Evolutionary conservation across 352 stramenopile genomes (phyloP), one percentile per base, ranked within the genome.

Genomic region (Peronospora belbahrii): DNA sequence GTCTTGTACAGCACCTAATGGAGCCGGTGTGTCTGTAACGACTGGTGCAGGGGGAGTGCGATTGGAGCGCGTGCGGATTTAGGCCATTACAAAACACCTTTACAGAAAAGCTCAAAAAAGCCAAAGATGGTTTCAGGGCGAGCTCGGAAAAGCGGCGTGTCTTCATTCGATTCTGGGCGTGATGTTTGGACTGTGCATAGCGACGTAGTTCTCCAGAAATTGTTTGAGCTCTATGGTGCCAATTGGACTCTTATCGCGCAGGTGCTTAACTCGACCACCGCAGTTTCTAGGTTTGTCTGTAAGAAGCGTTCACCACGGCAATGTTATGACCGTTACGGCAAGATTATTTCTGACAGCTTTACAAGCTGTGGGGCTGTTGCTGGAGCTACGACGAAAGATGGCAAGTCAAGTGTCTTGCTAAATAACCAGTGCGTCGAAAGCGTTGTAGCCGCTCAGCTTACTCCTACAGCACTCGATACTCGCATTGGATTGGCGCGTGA

Each of bases 241-340:
- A 94, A 94, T 36, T 94, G 83, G 83, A 88, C 77, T 36, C 66
- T 94, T 9, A 88, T 94, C 25, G 75, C 83, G 4, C 80, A 94
- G 38, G 77, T 90, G 25, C 74, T 92, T 36, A 90, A 90, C 38
- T 71, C 75, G 42, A 58, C 78, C 17, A 83, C 72, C 4, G 74
- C 71, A 1, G 71, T 90, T 15, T 88, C 76, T 23, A 67, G 74
- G 1, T 88, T 82, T 56, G 78, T 80, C 19, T 83, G 65, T 52
- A 76, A 81, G 36, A 86, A 85, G 44, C 73, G 79, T 4, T 84
- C 82, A 14, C 77, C 82, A 5, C 71, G 82, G 11, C 82, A 94
- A 67, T 94, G 82, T 49, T 90, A 89, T 38, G 82, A 94, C 25
- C 79, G 79, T 6, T 91, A 91, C 30, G 73, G 74, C 11, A 91